phyloP scores from a whole-genome alignment of 2,329 filamentous ascomycete genomes.

The Sporothrix globosa region DNA sequence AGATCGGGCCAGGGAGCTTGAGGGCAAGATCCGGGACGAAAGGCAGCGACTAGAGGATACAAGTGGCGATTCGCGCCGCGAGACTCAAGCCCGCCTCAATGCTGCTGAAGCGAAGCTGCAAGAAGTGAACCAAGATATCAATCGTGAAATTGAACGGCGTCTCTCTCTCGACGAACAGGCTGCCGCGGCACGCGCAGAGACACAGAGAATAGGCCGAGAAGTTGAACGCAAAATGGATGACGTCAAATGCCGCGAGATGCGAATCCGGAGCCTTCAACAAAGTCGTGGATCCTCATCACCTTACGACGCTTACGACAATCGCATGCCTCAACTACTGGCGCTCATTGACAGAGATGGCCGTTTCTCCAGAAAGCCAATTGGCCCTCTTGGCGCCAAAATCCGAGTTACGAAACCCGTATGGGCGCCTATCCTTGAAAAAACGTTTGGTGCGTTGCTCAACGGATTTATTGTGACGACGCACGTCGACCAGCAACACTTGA shows the following conservation, averaged over 20 bases:
- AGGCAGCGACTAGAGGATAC: conserved; percentile 65
- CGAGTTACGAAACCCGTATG: conserved; percentile 78
- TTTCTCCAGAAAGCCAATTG: conserved; percentile 75
- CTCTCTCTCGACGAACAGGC: conserved; percentile 43
- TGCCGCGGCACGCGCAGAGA: conserved; percentile 42
- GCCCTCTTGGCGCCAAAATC: conserved; percentile 79
- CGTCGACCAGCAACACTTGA: conserved; percentile 71
- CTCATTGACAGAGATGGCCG: conserved; percentile 70
- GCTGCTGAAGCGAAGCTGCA: conserved; percentile 57
- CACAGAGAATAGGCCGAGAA: conserved; percentile 42
- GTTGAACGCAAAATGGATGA: conserved; percentile 57
- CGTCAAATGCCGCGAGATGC: conserved; percentile 55
- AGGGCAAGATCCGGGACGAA: conserved; percentile 58
- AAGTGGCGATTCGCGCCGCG: conserved; percentile 66
- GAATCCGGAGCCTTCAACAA: conserved; percentile 56
- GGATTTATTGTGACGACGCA: conserved; percentile 82
- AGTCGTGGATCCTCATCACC: conserved; percentile 58
- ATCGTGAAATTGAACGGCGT: conserved; percentile 40
- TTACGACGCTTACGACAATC: conserved; percentile 63
- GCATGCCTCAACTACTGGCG: conserved; percentile 65
- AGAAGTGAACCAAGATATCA: conserved; percentile 47
- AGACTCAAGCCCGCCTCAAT: conserved; percentile 60
- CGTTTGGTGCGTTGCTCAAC: conserved; percentile 69
- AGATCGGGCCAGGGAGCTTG: conserved; percentile 50
- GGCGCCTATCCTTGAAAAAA: conserved; percentile 79